Evolutionary conservation across 208 protist genomes (phyloP), one percentile per base, ranked within the genome.

Genomic region (Leishmania mexicana): DNA sequence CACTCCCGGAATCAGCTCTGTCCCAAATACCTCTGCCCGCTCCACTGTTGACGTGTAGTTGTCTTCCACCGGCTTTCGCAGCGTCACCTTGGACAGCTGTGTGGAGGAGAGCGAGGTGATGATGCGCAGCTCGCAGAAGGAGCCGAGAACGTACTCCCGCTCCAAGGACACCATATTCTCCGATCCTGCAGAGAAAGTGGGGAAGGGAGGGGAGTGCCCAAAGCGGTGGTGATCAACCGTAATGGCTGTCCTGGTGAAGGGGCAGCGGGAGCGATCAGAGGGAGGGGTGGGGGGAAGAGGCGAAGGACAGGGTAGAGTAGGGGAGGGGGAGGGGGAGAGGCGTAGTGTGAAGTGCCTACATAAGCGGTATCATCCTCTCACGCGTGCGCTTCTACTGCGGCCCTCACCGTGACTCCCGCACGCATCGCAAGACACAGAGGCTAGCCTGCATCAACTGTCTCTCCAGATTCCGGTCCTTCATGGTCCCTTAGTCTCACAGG

Each of bases 81-180:
- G 86, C 31, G 84, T 90, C 53, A 90, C 64, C 51, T 77, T 76
- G 21, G 85, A 77, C 3, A 78, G 58, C 67, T 81, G 75, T 35
- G 81, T 81, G 40, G 57, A 78, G 21, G 53, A 51, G 15, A 79
- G 65, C 35, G 85, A 83, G 13, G 87, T 87, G 10, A 75, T 68
- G 75, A 95, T 60, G 62, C 90, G 88, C 83, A 95, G 85, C 77
- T 93, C 92, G 13, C 85, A 80, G 79, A 91, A 91, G 67, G 87
- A 60, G 49, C 89, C 89, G 58, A 93, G 71, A 45, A 79, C 53
- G 64, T 86, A 95, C 65, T 84, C 85, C 21, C 85, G 81, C 60
- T 89, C 88, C 49, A 89, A 51, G 54, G 84, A 58, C 31, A 81
- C 38, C 84, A 85, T 87, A 40, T 3, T 62, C n/a, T 58, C 35